Conservation (phyloP, 768 basidiomycete genomes). For the Lactifluus pinguis region DNA sequence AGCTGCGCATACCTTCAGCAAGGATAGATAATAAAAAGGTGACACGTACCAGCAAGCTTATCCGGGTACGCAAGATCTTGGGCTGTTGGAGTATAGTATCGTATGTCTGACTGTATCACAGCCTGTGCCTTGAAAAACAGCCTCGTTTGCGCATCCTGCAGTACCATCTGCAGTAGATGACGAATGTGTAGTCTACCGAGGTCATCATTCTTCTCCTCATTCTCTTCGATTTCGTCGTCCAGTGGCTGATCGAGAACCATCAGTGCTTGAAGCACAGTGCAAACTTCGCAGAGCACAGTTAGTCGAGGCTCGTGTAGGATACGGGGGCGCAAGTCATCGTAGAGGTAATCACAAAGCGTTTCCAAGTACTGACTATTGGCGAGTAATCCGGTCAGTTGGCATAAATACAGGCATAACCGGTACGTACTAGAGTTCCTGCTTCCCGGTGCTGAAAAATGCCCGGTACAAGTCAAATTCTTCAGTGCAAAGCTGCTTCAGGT, state of each 20-base stretch:
- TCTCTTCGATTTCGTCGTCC: slow-evolving; percentile 26
- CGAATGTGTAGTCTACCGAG: too few relatives aligned
- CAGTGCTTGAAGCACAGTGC: too few relatives aligned
- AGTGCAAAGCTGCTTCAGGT: slow-evolving; percentile 82
- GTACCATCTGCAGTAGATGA: too few relatives aligned
- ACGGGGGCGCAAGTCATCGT: slow-evolving; percentile 31
- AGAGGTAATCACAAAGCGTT: slow-evolving; percentile 85
- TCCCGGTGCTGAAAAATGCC: slow-evolving; percentile 61
- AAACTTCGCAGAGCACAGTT: slow-evolving; percentile 42
- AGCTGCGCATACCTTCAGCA: too few relatives aligned
- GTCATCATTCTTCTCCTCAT: too few relatives aligned
- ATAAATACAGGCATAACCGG: background rate
- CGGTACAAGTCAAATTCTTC: slow-evolving; percentile 71
- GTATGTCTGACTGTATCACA: too few relatives aligned
- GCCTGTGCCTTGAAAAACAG: slow-evolving; percentile 59
- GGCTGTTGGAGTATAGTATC: too few relatives aligned
- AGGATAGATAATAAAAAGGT: too few relatives aligned
- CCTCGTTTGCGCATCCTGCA: slow-evolving; percentile 19
- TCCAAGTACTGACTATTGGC: slow-evolving; percentile 75
- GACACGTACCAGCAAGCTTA: too few relatives aligned
- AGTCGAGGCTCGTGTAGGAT: slow-evolving; percentile 90
- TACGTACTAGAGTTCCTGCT: slow-evolving; percentile 60
- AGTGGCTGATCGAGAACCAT: slow-evolving; percentile 76
- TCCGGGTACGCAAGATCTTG: too few relatives aligned
- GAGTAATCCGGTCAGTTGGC: background rate